Conservation (phyloP, 441 rosid species). For the Jatropha multifida region DNA sequence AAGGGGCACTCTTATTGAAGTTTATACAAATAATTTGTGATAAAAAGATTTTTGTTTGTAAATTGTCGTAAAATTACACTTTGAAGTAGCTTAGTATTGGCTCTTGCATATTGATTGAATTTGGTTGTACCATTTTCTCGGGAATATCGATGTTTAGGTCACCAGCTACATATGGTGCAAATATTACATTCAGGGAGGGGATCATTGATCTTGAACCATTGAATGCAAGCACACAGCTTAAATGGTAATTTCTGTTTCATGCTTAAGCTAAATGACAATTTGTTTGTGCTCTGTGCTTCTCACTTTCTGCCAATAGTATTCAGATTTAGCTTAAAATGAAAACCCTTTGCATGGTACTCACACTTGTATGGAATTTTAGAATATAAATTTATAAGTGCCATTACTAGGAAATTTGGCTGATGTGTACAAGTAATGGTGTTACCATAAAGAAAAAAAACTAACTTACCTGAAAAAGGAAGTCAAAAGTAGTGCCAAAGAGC, state of each 20-base stretch:
- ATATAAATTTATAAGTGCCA: neutral
- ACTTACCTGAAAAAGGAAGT: neutral
- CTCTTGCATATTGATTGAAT: slow-evolving; percentile 9
- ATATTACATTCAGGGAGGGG: slow-evolving; percentile 31
- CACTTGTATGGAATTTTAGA: neutral
- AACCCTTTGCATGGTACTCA: neutral
- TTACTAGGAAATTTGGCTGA: neutral
- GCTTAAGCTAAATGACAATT: slow-evolving; percentile 8
- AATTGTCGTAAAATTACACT: slow-evolving; percentile 3
- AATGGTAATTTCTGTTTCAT: slow-evolving; percentile 32
- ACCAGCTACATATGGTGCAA: slow-evolving; percentile 28
- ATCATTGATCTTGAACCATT: slow-evolving; percentile 28
- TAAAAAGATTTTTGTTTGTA: neutral
- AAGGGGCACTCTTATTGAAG: neutral
- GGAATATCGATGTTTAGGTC: slow-evolving; percentile 33
- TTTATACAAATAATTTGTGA: neutral
- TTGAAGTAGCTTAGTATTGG: slow-evolving; percentile 1
- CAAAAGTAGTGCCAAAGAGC: neutral
- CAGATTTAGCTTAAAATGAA: neutral
- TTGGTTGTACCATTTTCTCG: slow-evolving; percentile 12
- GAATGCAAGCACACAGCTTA: slow-evolving; percentile 14
- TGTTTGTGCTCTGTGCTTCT: slow-evolving; percentile 11
- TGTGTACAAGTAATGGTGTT: neutral
- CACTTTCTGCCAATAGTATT: neutral
- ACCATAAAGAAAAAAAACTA: neutral